These are phyloP conservation scores for Cyberlindnera nakhonratchasimensis DNA, from an alignment of 805 yeast genomes.

Conservation along the genomic window DNA sequence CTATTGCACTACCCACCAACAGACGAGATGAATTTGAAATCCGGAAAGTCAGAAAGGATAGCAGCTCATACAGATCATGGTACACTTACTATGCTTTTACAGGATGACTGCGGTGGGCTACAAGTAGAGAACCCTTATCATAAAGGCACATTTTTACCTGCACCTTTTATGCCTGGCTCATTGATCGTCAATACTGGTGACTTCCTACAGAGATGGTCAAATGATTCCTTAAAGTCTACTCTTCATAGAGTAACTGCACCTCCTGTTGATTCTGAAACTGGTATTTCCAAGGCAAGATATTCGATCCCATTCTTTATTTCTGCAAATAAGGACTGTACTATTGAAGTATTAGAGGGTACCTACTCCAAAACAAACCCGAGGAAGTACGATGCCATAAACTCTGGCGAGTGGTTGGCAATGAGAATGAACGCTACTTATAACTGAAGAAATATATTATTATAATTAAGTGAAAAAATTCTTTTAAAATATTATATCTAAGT, in stretches of 20 bases:
- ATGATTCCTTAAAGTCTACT: slow-evolving; percentile 26
- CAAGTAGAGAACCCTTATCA: slow-evolving; percentile 24
- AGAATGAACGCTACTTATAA: slow-evolving; percentile 25
- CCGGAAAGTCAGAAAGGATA: slow-evolving; percentile 26
- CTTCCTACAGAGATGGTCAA: slow-evolving; percentile 28
- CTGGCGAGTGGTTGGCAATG: slow-evolving; percentile 23
- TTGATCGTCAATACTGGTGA: slow-evolving; percentile 26
- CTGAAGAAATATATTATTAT: neutral
- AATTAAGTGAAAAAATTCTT: neutral
- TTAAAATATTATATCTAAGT: neutral
- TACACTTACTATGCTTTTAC: slow-evolving; percentile 26
- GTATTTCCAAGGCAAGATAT: slow-evolving; percentile 23
- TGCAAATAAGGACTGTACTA: slow-evolving; percentile 24
- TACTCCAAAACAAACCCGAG: slow-evolving; percentile 23
- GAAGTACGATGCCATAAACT: slow-evolving; percentile 28
- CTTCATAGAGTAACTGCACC: slow-evolving; percentile 27
- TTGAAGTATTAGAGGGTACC: slow-evolving; percentile 28
- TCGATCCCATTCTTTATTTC: slow-evolving; percentile 29
- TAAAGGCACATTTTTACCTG: slow-evolving; percentile 20
- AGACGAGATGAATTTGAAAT: slow-evolving; percentile 14
- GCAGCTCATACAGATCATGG: slow-evolving; percentile 30
- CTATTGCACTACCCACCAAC: slow-evolving; percentile 27
- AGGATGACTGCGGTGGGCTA: slow-evolving; percentile 27
- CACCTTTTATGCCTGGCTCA: slow-evolving; percentile 21
- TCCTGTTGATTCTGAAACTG: slow-evolving; percentile 19